Evolutionary conservation across 345 rosid species (phyloP).

Genomic region (Melastoma malabathricum): DNA sequence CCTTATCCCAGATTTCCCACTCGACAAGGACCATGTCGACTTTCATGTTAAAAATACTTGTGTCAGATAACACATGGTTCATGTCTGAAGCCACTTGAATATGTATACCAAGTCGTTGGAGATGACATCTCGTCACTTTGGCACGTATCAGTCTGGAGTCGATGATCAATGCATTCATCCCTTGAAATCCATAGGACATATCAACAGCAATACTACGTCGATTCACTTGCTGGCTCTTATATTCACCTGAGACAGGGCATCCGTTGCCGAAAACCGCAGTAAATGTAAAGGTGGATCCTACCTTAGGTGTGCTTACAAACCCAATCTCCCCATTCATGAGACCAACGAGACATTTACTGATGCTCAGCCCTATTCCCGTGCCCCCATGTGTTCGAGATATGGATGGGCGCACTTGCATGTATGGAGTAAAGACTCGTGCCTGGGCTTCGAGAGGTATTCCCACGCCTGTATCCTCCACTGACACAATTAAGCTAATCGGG

Average conservation of each 20-base stretch:
- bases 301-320: constrained; percentile 60
- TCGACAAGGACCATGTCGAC: constrained; percentile 58
- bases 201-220: constrained; percentile 17
- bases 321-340: constrained; percentile 93
- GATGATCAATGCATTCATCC: constrained; percentile 66
- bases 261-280: constrained; percentile 62
- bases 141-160: constrained; percentile 66
- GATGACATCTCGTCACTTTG: constrained; percentile 63
- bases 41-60: constrained; percentile 17
- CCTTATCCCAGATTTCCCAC: constrained; percentile 73
- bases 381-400: constrained; percentile 86
- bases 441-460: constrained; percentile 90
- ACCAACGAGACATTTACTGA: constrained; percentile 82
- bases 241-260: constrained; percentile 25
- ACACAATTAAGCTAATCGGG: constrained; percentile 49
- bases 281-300: constrained; percentile 87
- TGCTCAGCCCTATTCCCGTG: constrained; percentile 95
- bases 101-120: constrained; percentile 61
- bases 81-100: constrained; percentile 48
- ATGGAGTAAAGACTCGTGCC: constrained; percentile 82
- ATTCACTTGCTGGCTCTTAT: constrained; percentile 30
- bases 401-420: constrained; percentile 90
- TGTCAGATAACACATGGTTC: constrained; percentile 27
- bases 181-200: constrained; percentile 35
- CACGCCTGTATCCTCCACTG: constrained; percentile 91